Conservation (phyloP, 73 alveolate species). For the Breviolum minutum region DNA sequence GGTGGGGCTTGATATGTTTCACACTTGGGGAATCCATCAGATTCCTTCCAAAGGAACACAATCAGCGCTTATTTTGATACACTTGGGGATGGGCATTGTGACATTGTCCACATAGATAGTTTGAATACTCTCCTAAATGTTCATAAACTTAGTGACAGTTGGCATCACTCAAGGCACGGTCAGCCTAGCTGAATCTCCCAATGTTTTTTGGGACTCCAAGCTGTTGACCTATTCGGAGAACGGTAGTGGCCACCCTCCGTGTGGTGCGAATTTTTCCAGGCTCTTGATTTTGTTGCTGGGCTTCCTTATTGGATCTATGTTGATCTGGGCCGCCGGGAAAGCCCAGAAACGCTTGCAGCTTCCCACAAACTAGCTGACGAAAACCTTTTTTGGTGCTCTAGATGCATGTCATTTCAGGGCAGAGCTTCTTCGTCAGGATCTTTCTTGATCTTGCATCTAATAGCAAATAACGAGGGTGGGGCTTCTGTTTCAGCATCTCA, state of each 20-base stretch:
- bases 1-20: background rate
- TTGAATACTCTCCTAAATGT: no score
- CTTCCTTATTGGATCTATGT: slow-evolving; percentile 72
- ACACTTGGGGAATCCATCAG: no score
- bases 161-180: no score
- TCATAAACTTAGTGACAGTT: no score
- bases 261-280: background rate
- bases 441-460: background rate
- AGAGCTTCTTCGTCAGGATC: background rate
- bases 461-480: no score
- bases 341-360: background rate
- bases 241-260: background rate
- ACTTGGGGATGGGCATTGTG: no score
- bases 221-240: background rate
- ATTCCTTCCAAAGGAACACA: no score
- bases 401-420: background rate
- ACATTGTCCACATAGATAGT: no score
- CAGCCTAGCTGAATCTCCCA: no score
- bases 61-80: no score
- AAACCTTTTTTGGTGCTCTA: background rate
- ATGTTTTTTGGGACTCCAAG: no score
- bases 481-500: no score
- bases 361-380: background rate
- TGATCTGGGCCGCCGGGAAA: slow-evolving; percentile 50
- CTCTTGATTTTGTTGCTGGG: slow-evolving; percentile 61